Conservation (phyloP, 495 filamentous ascomycete genomes). For the Neurospora sp. region DNA sequence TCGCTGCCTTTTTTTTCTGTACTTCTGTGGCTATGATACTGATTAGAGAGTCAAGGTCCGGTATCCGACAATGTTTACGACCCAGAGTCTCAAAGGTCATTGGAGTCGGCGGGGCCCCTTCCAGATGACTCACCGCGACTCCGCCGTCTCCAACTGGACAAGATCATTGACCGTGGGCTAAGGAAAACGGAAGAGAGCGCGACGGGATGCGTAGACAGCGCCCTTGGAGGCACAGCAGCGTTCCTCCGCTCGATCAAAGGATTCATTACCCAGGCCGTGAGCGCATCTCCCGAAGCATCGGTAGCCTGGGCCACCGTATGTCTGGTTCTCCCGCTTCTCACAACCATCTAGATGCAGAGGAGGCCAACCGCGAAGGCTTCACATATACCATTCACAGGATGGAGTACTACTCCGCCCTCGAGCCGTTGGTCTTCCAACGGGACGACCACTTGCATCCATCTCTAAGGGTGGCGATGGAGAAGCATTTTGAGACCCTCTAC, state of each 20-base stretch:
- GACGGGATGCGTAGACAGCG: rapidly evolving
- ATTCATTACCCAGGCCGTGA: slow-evolving; percentile 12
- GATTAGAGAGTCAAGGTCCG: not conserved
- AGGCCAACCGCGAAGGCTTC: slow-evolving; percentile 19
- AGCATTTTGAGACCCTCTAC: not conserved
- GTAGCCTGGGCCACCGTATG: slow-evolving; percentile 18
- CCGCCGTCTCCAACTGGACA: not conserved
- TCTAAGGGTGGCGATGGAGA: not conserved
- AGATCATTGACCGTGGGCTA: slow-evolving; percentile 5
- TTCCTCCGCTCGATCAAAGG: slow-evolving; percentile 9
- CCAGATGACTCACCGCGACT: not conserved
- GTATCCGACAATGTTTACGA: not conserved
- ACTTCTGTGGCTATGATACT: not conserved
- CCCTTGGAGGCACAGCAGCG: not conserved
- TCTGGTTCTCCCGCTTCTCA: slow-evolving; percentile 19
- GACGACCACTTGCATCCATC: not conserved
- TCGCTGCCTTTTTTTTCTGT: rapidly evolving
- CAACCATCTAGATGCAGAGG: slow-evolving; percentile 10
- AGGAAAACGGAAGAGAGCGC: slow-evolving; percentile 3
- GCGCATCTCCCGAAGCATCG: slow-evolving; percentile 13
- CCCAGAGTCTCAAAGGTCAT: not conserved
- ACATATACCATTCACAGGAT: slow-evolving; percentile 16
- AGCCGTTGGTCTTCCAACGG: slow-evolving; percentile 1
- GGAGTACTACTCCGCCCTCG: slow-evolving; percentile 13
- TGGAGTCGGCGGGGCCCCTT: not conserved